Conservation (phyloP, 139 green algal genomes). For the Auxenochlorella protothecoides region DNA sequence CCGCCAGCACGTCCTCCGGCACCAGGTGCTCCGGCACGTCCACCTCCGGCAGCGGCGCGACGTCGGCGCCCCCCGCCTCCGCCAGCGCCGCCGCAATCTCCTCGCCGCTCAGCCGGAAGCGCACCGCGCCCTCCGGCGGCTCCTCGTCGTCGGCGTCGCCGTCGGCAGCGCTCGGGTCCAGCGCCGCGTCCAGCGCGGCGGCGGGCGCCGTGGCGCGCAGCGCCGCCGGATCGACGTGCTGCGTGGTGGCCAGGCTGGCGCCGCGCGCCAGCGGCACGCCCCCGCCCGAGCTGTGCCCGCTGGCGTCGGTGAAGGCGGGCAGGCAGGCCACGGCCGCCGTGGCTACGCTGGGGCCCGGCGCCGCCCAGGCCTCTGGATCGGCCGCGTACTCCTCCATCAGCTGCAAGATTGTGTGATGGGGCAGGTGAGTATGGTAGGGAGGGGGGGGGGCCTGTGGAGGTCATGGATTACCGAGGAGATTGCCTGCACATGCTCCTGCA, state of each 20-base stretch:
- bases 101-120: conserved; percentile 61
- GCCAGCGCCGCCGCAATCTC: conserved; percentile 62
- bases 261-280: conserved; percentile 31
- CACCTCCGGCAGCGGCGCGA: conserved; percentile 18
- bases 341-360: conserved; percentile 41
- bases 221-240: conserved; percentile 57
- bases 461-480: too few relatives aligned
- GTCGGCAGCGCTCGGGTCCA: background rate
- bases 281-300: conserved; percentile 34
- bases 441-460: background rate
- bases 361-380: conserved; percentile 26
- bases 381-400: conserved; percentile 39
- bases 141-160: conserved; percentile 23
- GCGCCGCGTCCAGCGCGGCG: too few relatives aligned
- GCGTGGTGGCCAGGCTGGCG: conserved; percentile 48
- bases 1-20: conserved; percentile 38
- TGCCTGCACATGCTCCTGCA: too few relatives aligned
- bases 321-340: conserved; percentile 90
- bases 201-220: conserved; percentile 1
- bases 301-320: conserved; percentile 65
- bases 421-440: background rate
- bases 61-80: conserved; percentile 13
- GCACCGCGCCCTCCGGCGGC: conserved; percentile 37
- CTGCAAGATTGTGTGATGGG: background rate
- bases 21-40: conserved; percentile 65